Conservation (phyloP, 177 flowering plant genomes). For the Tripterygium wilfordii region DNA sequence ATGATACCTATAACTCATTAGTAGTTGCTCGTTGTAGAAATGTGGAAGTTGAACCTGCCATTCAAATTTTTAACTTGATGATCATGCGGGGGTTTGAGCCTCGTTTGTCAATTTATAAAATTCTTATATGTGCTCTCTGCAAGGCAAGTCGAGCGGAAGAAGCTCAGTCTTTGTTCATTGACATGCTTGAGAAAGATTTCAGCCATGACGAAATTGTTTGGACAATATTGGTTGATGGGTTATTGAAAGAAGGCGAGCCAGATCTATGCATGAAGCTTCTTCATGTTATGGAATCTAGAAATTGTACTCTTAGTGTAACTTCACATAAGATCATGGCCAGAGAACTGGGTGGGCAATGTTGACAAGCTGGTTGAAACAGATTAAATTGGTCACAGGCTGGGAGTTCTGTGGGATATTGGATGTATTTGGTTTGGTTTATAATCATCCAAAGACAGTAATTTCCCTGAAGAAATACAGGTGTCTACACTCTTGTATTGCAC, state of each 20-base stretch:
- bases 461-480: too few species aligned
- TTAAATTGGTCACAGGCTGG: slow-evolving; percentile 22
- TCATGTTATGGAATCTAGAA: slow-evolving; percentile 50
- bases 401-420: slow-evolving; percentile 10
- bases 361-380: slow-evolving; percentile 28
- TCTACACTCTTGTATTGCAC: too few species aligned
- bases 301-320: slow-evolving; percentile 28
- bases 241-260: slow-evolving; percentile 49
- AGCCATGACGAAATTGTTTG: slow-evolving; percentile 76
- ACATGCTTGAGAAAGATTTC: slow-evolving; percentile 48
- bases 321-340: slow-evolving; percentile 44
- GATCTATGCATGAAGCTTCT: slow-evolving; percentile 54
- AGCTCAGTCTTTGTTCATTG: slow-evolving; percentile 44
- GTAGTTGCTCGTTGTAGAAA: slow-evolving; percentile 46
- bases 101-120: slow-evolving; percentile 32
- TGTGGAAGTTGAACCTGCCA: slow-evolving; percentile 49
- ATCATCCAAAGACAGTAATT: not conserved
- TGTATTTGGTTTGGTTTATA: slow-evolving; percentile 6
- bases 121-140: slow-evolving; percentile 52
- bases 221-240: slow-evolving; percentile 71
- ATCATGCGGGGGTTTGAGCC: slow-evolving; percentile 30
- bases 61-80: slow-evolving; percentile 35
- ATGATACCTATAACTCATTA: slow-evolving; percentile 36
- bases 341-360: slow-evolving; percentile 42
- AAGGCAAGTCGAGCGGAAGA: slow-evolving; percentile 33